Percentiles rank a stretch among this genome's conserved stretches.
Conservation (phyloP, 1,139 yeast genomes). For the Barnettozyma hawaiiensis region DNA sequence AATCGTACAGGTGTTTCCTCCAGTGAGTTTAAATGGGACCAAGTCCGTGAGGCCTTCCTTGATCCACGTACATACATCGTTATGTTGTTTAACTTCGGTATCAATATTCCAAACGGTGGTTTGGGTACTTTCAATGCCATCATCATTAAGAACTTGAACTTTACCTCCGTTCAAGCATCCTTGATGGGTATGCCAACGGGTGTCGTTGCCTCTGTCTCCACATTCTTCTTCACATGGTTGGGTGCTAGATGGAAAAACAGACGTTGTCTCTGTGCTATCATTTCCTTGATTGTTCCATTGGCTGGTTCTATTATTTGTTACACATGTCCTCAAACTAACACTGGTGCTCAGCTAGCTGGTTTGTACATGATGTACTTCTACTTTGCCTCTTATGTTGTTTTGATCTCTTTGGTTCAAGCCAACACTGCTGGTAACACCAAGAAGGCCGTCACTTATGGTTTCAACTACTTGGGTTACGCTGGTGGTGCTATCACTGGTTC, state of each 20-base stretch:
- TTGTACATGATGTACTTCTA: slow-evolving; percentile 18
- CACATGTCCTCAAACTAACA: slow-evolving; percentile 25
- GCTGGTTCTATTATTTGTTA: slow-evolving; percentile 30
- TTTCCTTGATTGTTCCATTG: slow-evolving; percentile 36
- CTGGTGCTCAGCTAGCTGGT: slow-evolving; percentile 27
- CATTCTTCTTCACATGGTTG: slow-evolving; percentile 38
- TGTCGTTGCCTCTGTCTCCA: slow-evolving; percentile 34
- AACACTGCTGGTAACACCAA: slow-evolving; percentile 61
- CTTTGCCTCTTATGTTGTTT: slow-evolving; percentile 41
- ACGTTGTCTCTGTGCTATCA: slow-evolving; percentile 30
- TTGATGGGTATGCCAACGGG: slow-evolving; percentile 36
- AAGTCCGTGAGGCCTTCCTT: slow-evolving; percentile 39
- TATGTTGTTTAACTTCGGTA: slow-evolving; percentile 35
- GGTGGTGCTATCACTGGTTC: slow-evolving; percentile 58
- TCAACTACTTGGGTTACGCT: slow-evolving; percentile 48
- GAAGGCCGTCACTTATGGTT: slow-evolving; percentile 30
- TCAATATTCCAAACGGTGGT: slow-evolving; percentile 50
- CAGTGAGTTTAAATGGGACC: slow-evolving; percentile 33
- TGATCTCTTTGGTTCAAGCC: slow-evolving; percentile 43
- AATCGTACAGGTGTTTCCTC: slow-evolving; percentile 45
- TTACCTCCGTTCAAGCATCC: slow-evolving; percentile 33
- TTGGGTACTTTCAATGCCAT: slow-evolving; percentile 41
- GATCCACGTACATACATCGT: slow-evolving; percentile 47
- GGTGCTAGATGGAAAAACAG: slow-evolving; percentile 23
- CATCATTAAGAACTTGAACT: slow-evolving; percentile 34